phyloP scores from a whole-genome alignment of 1,284 basidiomycete species.

The Chiua sp. region DNA sequence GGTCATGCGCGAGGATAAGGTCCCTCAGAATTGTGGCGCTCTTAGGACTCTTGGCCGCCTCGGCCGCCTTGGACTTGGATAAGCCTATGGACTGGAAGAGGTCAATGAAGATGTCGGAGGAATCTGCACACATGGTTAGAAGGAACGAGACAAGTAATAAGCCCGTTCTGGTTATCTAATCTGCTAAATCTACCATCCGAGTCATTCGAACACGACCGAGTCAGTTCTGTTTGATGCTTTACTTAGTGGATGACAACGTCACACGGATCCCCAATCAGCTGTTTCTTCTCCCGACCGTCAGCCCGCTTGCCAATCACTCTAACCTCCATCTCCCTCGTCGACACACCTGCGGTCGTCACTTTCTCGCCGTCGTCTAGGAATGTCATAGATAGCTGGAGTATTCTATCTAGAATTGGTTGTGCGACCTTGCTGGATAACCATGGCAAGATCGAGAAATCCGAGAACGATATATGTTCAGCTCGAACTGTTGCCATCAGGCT shows the following conservation, averaged over 20 bases:
- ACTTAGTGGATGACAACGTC: slow-evolving; percentile 52
- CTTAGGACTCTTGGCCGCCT: slow-evolving; percentile 84
- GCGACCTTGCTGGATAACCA: slow-evolving; percentile 44
- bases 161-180: slow-evolving; percentile 19
- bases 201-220: background rate
- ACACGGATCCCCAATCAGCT: slow-evolving; percentile 52
- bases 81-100: slow-evolving; percentile 86
- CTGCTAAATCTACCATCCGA: background rate
- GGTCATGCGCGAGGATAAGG: slow-evolving; percentile 66
- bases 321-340: slow-evolving; percentile 49
- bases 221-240: background rate
- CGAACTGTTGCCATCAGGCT: slow-evolving; percentile 42
- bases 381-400: slow-evolving; percentile 48
- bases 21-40: slow-evolving; percentile 73
- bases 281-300: slow-evolving; percentile 51
- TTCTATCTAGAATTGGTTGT: slow-evolving; percentile 44
- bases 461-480: slow-evolving; percentile 60
- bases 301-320: slow-evolving; percentile 47
- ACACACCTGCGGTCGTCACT: slow-evolving; percentile 33
- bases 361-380: slow-evolving; percentile 54
- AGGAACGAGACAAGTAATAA: background rate
- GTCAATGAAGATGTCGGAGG: slow-evolving; percentile 41
- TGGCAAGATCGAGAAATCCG: slow-evolving; percentile 59
- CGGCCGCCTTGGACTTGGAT: slow-evolving; percentile 78
- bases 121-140: slow-evolving; percentile 20